Evolutionary conservation across 2,329 filamentous ascomycete genomes (phyloP), one percentile per base, ranked within the genome.

Genomic region (Colletotrichum tamarilloi): DNA sequence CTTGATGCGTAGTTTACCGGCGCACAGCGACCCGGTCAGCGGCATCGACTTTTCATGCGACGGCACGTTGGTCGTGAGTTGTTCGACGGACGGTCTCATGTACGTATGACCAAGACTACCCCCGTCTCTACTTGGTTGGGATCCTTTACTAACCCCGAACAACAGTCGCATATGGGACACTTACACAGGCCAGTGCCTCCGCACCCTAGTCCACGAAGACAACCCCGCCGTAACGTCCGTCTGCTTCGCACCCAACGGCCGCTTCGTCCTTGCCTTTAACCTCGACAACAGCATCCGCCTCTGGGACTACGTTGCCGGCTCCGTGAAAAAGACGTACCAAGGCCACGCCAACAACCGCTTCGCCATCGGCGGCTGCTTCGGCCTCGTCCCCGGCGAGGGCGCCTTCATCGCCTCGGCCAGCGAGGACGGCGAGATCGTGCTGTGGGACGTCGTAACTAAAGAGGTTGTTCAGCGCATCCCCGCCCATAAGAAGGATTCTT

Each of bases 241-340:
- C 55, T 93, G 93, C 80, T 99, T 99, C 85, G 93, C 93, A 5
- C 96, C 97, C 3, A 99, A 99, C 80, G 96, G 97, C 22, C 95
- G 94, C 75, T 98, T 94, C 80, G 93, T 99, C 67, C 89, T 98
- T 3, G 96, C 97, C 14, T 98, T 94, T 83, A 98, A 94, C 75
- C 88, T 98, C 76, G 97, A 99, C 85, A 94, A 92, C 74, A 96
- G 94, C 80, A 90, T 99, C 59, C 92, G 97, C 2, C 86, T 99
- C 26, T 99, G 97, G 97, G 94, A 98, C 82, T 99, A 98, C 80
- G 93, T 97, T 9, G 91, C 95, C 49, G 96, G 96, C 8, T 91
- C 92, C 32, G 97, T 97, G 77, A 93, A 98, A 79, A 99, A 99
- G 87, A 99, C 97, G 16, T 99, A 98, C 82, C 95, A 98, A 81